Base-by-base conservation (phyloP, 768 basidiomycete species). In the Leccinum disarticulatum region DNA sequence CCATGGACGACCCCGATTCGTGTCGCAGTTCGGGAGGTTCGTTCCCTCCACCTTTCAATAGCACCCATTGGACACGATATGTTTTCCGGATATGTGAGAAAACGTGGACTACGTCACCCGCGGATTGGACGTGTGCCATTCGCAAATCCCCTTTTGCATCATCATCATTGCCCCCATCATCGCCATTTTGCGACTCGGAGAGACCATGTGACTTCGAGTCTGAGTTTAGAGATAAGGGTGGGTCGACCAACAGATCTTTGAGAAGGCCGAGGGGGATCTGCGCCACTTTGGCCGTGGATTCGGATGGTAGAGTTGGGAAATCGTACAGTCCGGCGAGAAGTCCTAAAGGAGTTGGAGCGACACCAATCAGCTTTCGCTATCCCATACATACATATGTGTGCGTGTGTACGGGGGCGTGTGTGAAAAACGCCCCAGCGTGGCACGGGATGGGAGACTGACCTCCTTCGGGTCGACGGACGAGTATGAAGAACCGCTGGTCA, bases 41-140 rank as follows among this genome's bases (percentile, higher is more conserved):
- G 13, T 69, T 63, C 19, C 71, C 68, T 15, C 85, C 85, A 25
- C 88, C 87, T 65, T 83, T 79, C 46, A 91, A 62, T 28, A 88
- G 61, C 36, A 88, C 83, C 88, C 88, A 90, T 63, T 87, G 85
- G 17, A 84, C 80, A 58, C 86, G 81, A 69, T 90, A 95, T 13
- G 90, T 94, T 77, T 95, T 93, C 66, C 79, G 85, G 69, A 95
- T 91, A 70, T 98, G 95, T 9, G 91, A 93, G 74, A 97, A 97
- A 51, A 93, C 77, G 68, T 96, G 94, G 3, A 87, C 58, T 38
- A 95, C 84, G 60, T 88, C 82, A 11, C 87, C 87, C 22, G 78
- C 84, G 19, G 81, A 76, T 58, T 76, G 74, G 55, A 87, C 76
- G 59, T 78, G 74, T 41, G 74, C 65, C 22, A 90, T 78, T 17